A percentile compares a stretch with the other conserved stretches of the same genome.
These are phyloP conservation scores for Populus ilicifolia DNA, from an alignment of 345 rosid species.

Conservation along the genomic window DNA sequence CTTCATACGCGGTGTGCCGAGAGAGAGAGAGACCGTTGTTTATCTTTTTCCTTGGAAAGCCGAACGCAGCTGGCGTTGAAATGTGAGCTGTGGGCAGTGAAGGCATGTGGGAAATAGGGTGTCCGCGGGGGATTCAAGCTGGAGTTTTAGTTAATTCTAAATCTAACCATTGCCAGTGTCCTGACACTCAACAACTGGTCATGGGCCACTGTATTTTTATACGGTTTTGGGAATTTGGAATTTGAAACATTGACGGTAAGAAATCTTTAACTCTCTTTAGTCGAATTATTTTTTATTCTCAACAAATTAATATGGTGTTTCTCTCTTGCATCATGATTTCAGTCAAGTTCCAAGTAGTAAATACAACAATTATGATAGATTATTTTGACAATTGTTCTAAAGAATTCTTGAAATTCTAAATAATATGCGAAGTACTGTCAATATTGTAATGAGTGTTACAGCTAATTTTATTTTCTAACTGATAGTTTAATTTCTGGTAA, in stretches of 20 bases:
- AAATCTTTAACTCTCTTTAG: neutral
- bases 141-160: constrained; percentile 6
- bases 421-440: too few relatives aligned
- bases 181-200: neutral
- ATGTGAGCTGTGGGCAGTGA: constrained; percentile 13
- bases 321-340: neutral
- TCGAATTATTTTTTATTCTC: neutral
- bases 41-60: neutral
- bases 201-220: neutral
- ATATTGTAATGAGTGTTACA: too few relatives aligned
- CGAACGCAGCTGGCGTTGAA: neutral
- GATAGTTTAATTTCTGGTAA: too few relatives aligned
- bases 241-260: neutral
- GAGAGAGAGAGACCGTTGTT: neutral
- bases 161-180: neutral
- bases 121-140: constrained; percentile 23
- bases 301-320: too few relatives aligned
- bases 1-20: constrained; percentile 14
- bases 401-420: too few relatives aligned
- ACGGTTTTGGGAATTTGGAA: neutral
- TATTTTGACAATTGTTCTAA: too few relatives aligned
- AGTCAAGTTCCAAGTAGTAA: too few relatives aligned
- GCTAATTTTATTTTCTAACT: too few relatives aligned
- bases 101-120: constrained; percentile 17
- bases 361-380: too few relatives aligned